phyloP scores from a whole-genome alignment of 23 red algal genomes.

The Gracilaria caudata region DNA sequence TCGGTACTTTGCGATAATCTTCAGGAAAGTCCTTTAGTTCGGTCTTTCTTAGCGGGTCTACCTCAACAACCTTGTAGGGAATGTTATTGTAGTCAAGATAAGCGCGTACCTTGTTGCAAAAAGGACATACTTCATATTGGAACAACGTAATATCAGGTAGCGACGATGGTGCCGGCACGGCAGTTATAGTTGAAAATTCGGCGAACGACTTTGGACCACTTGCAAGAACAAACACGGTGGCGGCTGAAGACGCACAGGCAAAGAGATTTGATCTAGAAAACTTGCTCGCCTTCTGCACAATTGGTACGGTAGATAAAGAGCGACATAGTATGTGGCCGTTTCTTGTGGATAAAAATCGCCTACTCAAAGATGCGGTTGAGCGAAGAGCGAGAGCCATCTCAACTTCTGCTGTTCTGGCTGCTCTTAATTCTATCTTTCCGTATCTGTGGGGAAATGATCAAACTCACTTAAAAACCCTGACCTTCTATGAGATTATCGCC shows the following conservation, averaged over 20 bases:
- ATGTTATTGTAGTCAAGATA: constrained; percentile 93
- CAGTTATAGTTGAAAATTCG: constrained; percentile 25
- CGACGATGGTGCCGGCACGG: not conserved
- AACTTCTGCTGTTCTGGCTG: constrained; percentile 3
- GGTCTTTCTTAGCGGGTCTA: constrained; percentile 91
- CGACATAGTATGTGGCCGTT: not conserved
- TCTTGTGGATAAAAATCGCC: not conserved
- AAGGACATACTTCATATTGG: constrained; percentile 94
- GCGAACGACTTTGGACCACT: constrained; percentile 4
- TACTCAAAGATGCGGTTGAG: not conserved
- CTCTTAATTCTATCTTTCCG: not conserved
- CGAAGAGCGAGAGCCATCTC: constrained; percentile 13
- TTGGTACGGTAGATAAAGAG: not conserved
- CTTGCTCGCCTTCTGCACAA: not conserved
- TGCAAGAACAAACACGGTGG: constrained; percentile 21
- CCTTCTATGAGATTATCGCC: not conserved
- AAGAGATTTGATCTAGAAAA: not conserved
- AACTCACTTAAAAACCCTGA: not conserved
- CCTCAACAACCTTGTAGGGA: constrained; percentile 88
- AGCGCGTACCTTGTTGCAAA: constrained; percentile 99
- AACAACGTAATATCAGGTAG: constrained; percentile 75
- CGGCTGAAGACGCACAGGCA: constrained; percentile 34
- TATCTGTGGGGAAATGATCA: not conserved
- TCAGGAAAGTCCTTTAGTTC: constrained; percentile 74
- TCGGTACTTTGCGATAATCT: constrained; percentile 92